Base-by-base conservation (phyloP, 78 protist genomes). In the Dictyostelium discoideum region DNA sequence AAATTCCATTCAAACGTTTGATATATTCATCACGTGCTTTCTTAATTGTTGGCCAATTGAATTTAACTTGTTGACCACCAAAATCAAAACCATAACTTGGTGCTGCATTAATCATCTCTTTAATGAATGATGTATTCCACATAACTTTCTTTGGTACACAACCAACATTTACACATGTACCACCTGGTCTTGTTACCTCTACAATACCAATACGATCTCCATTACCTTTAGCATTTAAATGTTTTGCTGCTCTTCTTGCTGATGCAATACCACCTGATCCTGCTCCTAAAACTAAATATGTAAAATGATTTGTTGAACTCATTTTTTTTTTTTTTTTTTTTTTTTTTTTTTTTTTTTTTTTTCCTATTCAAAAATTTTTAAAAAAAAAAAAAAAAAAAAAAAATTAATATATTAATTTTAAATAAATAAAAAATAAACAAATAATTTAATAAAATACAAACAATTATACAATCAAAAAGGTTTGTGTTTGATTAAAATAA, bases 81-180 rank as follows among this genome's bases (percentile, higher is more conserved):
- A 54, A 82, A 16, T 88, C 69, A 48, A 97, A 92, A 0, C 99
- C 99, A 77, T 97, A 98, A 13, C 37, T 90, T 5, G 74, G 54
- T 11, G 96, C 93, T 29, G 92, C 97, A n/a, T 85, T 82, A 42
- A 97, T 37, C 22, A 67, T 32, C 22, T 93, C 96, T n/a, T 65
- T 77, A 10, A 86, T 37, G 44, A 69, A n/a, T 8, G 98, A 97
- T 37, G 98, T 90, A 79, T 92, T 87, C 84, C 85, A 97, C 98
- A 98, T 98, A 16, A 98, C 96, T 96, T 98, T 98, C 96, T 98
- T 98, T 73, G 99, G 99, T 24, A 98, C 99, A 85, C 99, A 98
- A 29, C 99, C 99, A 5, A 98, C 98, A 78, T 98, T 98, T 86
- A 98, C 99, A 92, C 99, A 98, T 3, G 99, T 98, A 26, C 98